Evolutionary conservation across 148 eudicot genomes (phyloP), one percentile per base, ranked within the genome.

Genomic region (Pharnaceum exiguum): DNA sequence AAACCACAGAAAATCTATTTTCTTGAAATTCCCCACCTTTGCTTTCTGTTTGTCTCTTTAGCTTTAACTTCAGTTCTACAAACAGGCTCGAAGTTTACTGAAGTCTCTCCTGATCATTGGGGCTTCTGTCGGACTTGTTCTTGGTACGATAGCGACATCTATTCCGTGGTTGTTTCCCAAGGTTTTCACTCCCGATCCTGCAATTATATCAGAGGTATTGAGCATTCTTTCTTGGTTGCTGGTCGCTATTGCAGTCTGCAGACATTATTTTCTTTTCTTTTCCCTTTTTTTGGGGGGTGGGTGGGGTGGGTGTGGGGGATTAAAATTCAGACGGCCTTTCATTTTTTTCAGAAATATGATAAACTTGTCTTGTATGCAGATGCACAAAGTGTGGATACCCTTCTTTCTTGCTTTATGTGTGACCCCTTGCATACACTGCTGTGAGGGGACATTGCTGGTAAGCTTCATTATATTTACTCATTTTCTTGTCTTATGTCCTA

Each of bases 361-460:
- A n/a, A 19, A n/a, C 13, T 66, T 58, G 44, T 51, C 37, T 19
- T 48, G 21, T 31, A 22, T 75, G 79, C 87, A 94, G 99, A 86
- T 89, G 96, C 95, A 77, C 71, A 75, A 61, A 75, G 93, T 86
- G 51, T 67, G 88, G 77, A 60, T 86, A 55, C 99, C 95, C 15
- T 89, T 63, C 75, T 89, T 82, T 68, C 53, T 86, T 33, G 83
- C 96, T n/a, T 71, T 89, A 55, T 78, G 76, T 59, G 71, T 86
- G 52, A 78, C 95, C n/a, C 85, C 99, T 39, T 68, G 76, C 68
- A 79, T 85, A 51, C 96, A 83, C 78, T 69, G 96, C 77, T 86
- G 87, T 53, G 99, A 94, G 62, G 96, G 99, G 27, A 83, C 96
- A n/a, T 71, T 94, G 71, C 76, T 94, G 95, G 99, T 94, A 86